phyloP scores from a whole-genome alignment of 148 eudicot species.

The Polygonum aviculare region DNA sequence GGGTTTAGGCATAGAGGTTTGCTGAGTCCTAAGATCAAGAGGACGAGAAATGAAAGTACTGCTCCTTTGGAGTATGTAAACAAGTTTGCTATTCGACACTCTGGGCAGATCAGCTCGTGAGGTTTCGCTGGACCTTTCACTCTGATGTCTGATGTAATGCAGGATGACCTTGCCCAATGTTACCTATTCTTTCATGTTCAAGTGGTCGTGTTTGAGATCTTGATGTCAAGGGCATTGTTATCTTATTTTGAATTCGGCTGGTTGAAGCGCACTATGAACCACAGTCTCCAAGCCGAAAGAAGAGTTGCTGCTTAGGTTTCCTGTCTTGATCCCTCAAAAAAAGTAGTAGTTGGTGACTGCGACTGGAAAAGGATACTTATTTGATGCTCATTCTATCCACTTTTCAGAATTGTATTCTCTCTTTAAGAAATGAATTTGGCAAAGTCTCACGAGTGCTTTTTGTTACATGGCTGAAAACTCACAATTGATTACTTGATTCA shows the following conservation, averaged over 20 bases:
- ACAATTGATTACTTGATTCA: not conserved
- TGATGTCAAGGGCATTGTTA: constrained; percentile 7
- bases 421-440: constrained; percentile 10
- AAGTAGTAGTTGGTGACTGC: constrained; percentile 3
- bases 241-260: not conserved
- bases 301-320: constrained; percentile 9
- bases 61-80: constrained; percentile 52
- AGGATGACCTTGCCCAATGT: constrained; percentile 11
- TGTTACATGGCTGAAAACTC: not conserved
- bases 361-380: constrained; percentile 16
- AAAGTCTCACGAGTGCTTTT: not conserved
- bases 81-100: constrained; percentile 53
- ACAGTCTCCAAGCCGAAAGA: constrained; percentile 5
- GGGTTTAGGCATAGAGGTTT: constrained; percentile 83
- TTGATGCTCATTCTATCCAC: constrained; percentile 12
- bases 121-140: not conserved
- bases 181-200: not conserved
- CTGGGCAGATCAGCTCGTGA: constrained; percentile 25
- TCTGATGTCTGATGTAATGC: constrained; percentile 15
- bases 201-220: not conserved
- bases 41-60: constrained; percentile 58
- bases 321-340: not conserved
- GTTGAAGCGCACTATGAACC: not conserved
- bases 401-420: not conserved
- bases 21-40: constrained; percentile 77